Conservation (phyloP, 1,139 yeast species). For the Candida smagusa region DNA sequence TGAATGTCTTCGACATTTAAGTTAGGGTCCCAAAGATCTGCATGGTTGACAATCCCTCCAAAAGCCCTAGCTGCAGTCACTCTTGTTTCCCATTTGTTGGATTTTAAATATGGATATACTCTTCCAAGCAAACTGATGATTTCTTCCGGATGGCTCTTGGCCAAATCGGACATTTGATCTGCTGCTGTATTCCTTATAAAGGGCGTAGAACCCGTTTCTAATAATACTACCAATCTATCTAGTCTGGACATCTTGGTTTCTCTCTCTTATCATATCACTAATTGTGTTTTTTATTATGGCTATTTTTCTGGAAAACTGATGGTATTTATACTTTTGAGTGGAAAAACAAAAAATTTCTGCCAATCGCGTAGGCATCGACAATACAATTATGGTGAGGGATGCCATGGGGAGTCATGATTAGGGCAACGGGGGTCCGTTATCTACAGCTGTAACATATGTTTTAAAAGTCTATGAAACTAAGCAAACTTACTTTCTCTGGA, state of each 20-base stretch:
- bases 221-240: conserved; percentile 70
- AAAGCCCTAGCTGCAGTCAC: conserved; percentile 92
- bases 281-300: conserved; percentile 3
- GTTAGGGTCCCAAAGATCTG: conserved; percentile 85
- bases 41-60: conserved; percentile 85
- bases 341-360: background rate
- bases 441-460: background rate
- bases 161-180: conserved; percentile 91
- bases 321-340: conserved; percentile 16
- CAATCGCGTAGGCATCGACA: no score
- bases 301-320: conserved; percentile 12
- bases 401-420: no score
- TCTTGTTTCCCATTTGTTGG: conserved; percentile 93
- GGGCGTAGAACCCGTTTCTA: conserved; percentile 94
- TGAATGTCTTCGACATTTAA: conserved; percentile 23
- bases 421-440: no score
- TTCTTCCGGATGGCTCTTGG: conserved; percentile 94
- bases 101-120: conserved; percentile 83
- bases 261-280: background rate
- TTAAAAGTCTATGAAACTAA: conserved; percentile 8
- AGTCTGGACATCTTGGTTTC: conserved; percentile 41
- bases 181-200: conserved; percentile 96
- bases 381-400: no score
- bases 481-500: conserved; percentile 43
- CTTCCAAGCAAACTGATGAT: conserved; percentile 77